Evolutionary conservation across 2,329 filamentous ascomycete genomes (phyloP).

Genomic region (Pseudogymnoascus sp.): DNA sequence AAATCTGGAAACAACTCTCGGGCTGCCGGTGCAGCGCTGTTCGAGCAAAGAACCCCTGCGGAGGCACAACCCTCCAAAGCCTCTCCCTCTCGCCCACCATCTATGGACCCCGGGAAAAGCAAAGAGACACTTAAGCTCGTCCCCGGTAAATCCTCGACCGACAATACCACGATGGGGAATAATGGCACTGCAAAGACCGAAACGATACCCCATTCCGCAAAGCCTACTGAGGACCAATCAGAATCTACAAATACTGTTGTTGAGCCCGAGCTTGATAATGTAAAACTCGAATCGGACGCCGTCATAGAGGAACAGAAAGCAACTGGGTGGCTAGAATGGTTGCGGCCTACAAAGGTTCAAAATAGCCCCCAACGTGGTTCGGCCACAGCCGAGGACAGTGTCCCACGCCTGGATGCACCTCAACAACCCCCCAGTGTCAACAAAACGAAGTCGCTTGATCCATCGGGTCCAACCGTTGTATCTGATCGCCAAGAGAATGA

Average conservation of each 20-base stretch:
- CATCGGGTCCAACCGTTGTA: background rate
- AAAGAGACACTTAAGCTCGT: conserved; percentile 26
- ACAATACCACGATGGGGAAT: background rate
- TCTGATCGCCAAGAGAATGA: background rate
- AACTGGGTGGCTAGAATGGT: conserved; percentile 2
- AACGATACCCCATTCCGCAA: background rate
- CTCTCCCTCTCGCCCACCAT: conserved; percentile 22
- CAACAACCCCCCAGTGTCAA: background rate
- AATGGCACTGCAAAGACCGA: background rate
- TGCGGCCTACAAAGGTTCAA: background rate
- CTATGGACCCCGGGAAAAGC: conserved; percentile 28
- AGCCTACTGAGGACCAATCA: background rate
- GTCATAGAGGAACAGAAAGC: background rate
- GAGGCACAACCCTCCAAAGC: background rate
- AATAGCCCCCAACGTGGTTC: background rate
- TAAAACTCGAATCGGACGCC: background rate
- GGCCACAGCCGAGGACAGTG: background rate
- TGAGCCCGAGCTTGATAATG: background rate
- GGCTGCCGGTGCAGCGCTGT: conserved; percentile 23
- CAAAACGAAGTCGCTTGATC: background rate
- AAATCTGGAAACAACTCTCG: conserved; percentile 24
- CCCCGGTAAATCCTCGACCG: background rate
- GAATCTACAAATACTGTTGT: background rate
- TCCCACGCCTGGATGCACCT: background rate
- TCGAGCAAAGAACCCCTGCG: conserved; percentile 23